phyloP scores from a whole-genome alignment of 768 basidiomycete species.

The Candolleomyces eurysporus region DNA sequence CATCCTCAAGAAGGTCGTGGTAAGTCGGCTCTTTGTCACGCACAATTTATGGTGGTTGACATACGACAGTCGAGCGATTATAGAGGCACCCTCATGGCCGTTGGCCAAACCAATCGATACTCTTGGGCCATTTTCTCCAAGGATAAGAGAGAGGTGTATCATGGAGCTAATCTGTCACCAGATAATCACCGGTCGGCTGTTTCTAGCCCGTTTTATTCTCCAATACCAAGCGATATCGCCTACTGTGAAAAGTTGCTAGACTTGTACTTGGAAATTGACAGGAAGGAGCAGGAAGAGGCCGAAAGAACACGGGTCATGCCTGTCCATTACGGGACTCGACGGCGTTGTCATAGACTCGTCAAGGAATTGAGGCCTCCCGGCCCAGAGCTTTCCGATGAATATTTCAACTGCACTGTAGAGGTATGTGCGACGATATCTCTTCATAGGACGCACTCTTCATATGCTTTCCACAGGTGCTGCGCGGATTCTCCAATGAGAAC shows the following conservation, averaged over 20 bases:
- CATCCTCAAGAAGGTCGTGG: neutral
- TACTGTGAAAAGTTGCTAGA: conserved; percentile 7
- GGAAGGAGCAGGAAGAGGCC: neutral
- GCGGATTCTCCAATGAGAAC: conserved; percentile 36
- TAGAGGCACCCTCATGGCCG: conserved; percentile 14
- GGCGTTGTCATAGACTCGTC: neutral
- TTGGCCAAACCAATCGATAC: neutral
- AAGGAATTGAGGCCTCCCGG: neutral
- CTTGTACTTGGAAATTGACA: conserved; percentile 7
- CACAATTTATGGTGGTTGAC: neutral
- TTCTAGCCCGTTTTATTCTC: neutral
- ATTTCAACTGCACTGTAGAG: conserved; percentile 64
- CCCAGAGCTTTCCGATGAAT: conserved; percentile 31
- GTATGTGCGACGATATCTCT: conserved; percentile 26
- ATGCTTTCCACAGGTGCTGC: conserved; percentile 41
- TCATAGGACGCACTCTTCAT: neutral
- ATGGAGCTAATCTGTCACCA: no score
- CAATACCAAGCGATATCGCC: neutral
- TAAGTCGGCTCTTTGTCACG: neutral
- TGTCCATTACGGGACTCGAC: no score
- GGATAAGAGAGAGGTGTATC: neutral
- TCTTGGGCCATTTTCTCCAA: neutral
- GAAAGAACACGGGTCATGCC: neutral
- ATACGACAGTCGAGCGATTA: neutral
- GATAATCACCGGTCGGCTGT: neutral